Base-by-base conservation (phyloP, 2,329 filamentous ascomycete species). In the Ceratocystis alfenasii region DNA sequence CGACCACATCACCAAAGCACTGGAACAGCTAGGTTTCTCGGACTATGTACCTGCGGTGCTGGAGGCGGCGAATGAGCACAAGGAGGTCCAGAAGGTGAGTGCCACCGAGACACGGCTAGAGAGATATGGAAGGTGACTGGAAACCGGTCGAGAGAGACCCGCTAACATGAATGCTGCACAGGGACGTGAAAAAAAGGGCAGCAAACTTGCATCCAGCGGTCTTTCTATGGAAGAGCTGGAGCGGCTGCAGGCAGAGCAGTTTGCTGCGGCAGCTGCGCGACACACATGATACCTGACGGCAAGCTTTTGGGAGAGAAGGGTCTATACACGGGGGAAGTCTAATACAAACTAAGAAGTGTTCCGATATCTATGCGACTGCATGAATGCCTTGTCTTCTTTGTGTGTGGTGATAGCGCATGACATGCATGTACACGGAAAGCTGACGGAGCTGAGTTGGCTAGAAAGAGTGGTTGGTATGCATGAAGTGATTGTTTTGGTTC, bases 151-250 rank as follows among this genome's bases (percentile, higher is more conserved):
- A 30, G 5, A n/a, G 46, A 7, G 25, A 48, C 45, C 50, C 68
- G 20, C 22, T 60, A 46, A 62, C 60, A 2, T 45, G 83, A 89
- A 69, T 87, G 84, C 45, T 85, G 17, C 1, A 68, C 72, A 96
- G 90, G 90, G 88, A 36, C 88, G 93, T 61, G 94, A 99, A 78
- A 95, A 95, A 81, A 96, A 96, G 77, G 88, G 92, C 70, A 95
- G 92, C 76, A 97, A 97, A 78, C 91, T 97, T 73, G 93, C 96
- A 72, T 88, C 94, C 74, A 96, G 91, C 74, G 93, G 93, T 65
- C 82, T 97, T 78, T 89, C 89, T 0, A 86, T 95, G 74, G 94
- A 96, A 71, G 89, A 99, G 75, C 81, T 99, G 62, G 84, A 94
- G 66, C 83, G 87, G 62, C 84, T 96, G 72, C 94, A 99, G 74